phyloP scores from a whole-genome alignment of 257 asterid genomes.

The Nicotiana knightiana region DNA sequence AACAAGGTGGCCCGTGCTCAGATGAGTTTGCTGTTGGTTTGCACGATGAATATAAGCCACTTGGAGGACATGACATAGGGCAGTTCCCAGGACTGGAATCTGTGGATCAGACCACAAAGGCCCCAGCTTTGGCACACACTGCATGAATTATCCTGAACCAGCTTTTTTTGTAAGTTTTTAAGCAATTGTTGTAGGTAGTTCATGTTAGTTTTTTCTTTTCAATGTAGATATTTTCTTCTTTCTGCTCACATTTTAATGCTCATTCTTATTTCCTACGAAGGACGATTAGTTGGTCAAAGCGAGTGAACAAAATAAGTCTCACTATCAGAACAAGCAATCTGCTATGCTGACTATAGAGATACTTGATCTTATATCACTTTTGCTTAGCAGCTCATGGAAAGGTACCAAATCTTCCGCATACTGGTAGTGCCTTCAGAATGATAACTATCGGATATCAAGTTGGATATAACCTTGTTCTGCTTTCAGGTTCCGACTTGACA shows the following conservation, averaged over 20 bases:
- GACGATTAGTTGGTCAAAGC: conserved; percentile 6
- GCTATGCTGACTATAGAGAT: background rate
- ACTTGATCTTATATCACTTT: background rate
- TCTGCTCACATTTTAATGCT: background rate
- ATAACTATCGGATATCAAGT: background rate
- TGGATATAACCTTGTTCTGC: background rate
- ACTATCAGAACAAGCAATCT: background rate
- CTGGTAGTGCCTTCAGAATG: background rate
- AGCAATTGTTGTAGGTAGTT: background rate
- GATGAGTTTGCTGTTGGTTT: conserved; percentile 86
- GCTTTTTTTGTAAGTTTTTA: background rate
- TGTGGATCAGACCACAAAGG: conserved; percentile 25
- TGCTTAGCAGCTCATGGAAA: background rate
- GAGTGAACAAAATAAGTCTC: background rate
- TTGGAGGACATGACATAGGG: conserved; percentile 76
- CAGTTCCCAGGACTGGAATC: conserved; percentile 85
- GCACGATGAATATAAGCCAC: conserved; percentile 50
- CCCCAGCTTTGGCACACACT: conserved; percentile 39
- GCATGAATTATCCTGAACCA: conserved; percentile 19
- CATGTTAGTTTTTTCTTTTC: background rate
- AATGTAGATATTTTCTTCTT: background rate
- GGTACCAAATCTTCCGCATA: background rate
- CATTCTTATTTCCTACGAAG: background rate
- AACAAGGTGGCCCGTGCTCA: conserved; percentile 56
- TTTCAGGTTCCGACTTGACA: background rate